Conservation (phyloP, 192 early-diverging fungal species). For the Coemansia sp. region DNA sequence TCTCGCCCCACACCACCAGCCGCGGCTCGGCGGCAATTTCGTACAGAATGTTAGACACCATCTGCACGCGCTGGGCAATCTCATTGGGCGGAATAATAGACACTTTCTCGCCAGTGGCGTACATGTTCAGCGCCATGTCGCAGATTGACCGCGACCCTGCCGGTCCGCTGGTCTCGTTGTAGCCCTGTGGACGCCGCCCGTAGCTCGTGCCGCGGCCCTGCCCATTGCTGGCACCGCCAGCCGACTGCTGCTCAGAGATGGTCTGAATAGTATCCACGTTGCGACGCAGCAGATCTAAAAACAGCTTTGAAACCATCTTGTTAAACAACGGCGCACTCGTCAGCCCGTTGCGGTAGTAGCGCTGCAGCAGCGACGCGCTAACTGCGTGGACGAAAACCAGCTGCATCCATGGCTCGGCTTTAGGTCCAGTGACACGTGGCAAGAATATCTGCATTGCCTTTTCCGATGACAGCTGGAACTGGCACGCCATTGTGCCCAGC, state of each 20-base stretch:
- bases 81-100: constrained; percentile 51
- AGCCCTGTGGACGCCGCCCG: constrained; percentile 32
- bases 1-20: constrained; percentile 72
- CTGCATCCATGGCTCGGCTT: constrained; percentile 73
- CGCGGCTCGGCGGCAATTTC: constrained; percentile 75
- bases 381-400: constrained; percentile 79
- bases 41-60: constrained; percentile 75
- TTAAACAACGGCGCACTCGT: constrained; percentile 24
- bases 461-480: constrained; percentile 76
- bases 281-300: constrained; percentile 45
- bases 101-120: constrained; percentile 43
- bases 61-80: constrained; percentile 73
- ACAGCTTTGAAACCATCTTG: constrained; percentile 45
- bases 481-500: constrained; percentile 69
- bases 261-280: constrained; percentile 54
- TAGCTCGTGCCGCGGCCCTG: constrained; percentile 41
- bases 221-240: constrained; percentile 19
- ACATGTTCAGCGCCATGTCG: constrained; percentile 53
- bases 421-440: constrained; percentile 67
- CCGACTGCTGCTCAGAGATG: constrained; percentile 50
- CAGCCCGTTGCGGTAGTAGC: constrained; percentile 28
- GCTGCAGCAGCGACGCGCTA: constrained; percentile 27
- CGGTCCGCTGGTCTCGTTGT: constrained; percentile 4
- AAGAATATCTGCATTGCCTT: constrained; percentile 71
- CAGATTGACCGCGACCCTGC: constrained; percentile 33